Evolutionary conservation across 2,329 filamentous ascomycete species (phyloP).

Genomic region (Fusarium sp.): DNA sequence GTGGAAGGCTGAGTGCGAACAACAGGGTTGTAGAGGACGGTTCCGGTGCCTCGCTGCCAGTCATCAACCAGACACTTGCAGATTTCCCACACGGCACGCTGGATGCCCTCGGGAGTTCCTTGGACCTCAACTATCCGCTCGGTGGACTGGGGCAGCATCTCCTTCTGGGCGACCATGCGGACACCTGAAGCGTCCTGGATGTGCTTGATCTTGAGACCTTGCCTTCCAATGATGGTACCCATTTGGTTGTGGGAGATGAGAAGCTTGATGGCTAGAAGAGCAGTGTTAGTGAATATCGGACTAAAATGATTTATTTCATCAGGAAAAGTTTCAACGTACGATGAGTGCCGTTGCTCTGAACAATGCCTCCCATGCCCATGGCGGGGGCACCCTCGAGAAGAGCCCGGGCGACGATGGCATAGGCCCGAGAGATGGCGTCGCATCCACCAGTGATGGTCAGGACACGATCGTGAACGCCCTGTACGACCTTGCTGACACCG

Average conservation of each 20-base stretch:
- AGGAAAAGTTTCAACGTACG: conserved; percentile 65
- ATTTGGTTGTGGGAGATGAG: conserved; percentile 99
- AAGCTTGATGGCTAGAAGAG: conserved; percentile 83
- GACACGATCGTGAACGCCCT: conserved; percentile 96
- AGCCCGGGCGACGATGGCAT: conserved; percentile 91
- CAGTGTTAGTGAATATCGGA: conserved; percentile 22
- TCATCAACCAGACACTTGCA: conserved; percentile 98
- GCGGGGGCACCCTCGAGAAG: conserved; percentile 93
- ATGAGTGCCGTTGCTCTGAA: conserved; percentile 90
- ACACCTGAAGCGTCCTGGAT: conserved; percentile 97
- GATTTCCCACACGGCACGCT: conserved; percentile 98
- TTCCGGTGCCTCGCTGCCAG: conserved; percentile 96
- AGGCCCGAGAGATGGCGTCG: conserved; percentile 90
- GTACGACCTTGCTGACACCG: conserved; percentile 98
- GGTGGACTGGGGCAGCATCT: conserved; percentile 98
- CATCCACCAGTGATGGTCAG: conserved; percentile 93
- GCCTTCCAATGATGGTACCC: conserved; percentile 98
- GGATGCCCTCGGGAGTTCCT: conserved; percentile 93
- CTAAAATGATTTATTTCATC: not conserved
- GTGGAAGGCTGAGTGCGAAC: conserved; percentile 80
- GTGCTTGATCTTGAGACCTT: conserved; percentile 98
- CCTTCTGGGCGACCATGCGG: conserved; percentile 99
- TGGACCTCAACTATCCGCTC: conserved; percentile 98
- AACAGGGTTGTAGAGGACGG: conserved; percentile 96
- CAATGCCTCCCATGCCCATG: conserved; percentile 94